Percentiles rank a stretch among this genome's conserved stretches.
Evolutionary conservation across 768 basidiomycete genomes (phyloP).

Genomic region (Mycena filopes): DNA sequence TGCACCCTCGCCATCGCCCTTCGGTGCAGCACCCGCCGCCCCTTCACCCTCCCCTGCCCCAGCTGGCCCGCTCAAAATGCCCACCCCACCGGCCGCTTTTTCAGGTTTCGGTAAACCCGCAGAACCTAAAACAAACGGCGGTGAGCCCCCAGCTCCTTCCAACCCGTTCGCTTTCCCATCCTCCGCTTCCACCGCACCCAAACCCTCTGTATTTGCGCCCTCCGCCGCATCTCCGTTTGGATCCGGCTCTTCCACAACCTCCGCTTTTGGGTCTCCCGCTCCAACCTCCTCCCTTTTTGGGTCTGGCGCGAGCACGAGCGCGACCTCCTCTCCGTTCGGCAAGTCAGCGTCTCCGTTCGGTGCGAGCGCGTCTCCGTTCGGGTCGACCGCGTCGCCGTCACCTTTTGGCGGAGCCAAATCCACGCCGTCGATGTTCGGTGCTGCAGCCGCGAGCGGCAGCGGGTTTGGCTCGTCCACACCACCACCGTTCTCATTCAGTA

Average conservation of each 20-base stretch:
- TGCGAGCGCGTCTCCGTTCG: constrained; percentile 11
- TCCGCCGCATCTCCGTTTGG: constrained; percentile 18
- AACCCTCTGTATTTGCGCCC: constrained; percentile 24
- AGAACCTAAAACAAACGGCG: constrained; percentile 28
- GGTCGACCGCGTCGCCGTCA: constrained; percentile 22
- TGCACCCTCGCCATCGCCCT: constrained; percentile 31
- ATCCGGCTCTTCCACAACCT: constrained; percentile 20
- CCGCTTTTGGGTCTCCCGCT: constrained; percentile 21
- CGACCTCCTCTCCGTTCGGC: constrained; percentile 24
- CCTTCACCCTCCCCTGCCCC: not conserved
- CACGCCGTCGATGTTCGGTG: constrained; percentile 20
- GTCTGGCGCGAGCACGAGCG: constrained; percentile 6
- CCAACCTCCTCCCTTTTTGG: constrained; percentile 11
- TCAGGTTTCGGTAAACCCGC: constrained; percentile 23
- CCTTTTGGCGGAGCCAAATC: constrained; percentile 32
- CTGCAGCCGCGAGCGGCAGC: not conserved
- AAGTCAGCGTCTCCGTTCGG: constrained; percentile 9
- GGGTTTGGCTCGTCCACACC: constrained; percentile 20
- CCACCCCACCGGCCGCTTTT: constrained; percentile 22
- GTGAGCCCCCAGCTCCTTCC: not conserved
- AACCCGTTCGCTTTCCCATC: constrained; percentile 17
- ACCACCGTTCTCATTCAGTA: constrained; percentile 29
- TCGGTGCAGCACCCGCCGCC: constrained; percentile 16
- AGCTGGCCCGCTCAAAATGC: constrained; percentile 22
- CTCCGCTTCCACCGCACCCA: constrained; percentile 21